Conservation (phyloP, 257 asterid genomes). For the Eucommia ulmoides region DNA sequence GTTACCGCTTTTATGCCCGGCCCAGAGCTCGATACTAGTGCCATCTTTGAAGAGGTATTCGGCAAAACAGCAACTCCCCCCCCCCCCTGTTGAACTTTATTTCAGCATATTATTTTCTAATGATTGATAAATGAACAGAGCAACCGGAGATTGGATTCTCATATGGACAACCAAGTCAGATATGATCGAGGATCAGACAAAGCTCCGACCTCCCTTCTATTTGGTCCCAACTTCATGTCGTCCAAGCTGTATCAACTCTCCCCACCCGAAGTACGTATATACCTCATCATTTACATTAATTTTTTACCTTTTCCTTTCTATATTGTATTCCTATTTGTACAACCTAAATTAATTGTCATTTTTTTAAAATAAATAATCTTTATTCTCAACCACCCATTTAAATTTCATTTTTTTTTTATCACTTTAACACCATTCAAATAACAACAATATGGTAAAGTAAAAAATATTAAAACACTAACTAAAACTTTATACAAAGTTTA, state of each 20-base stretch:
- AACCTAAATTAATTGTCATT: too few species aligned
- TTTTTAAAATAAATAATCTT: too few species aligned
- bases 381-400: too few species aligned
- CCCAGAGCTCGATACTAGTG: background rate
- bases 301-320: too few species aligned
- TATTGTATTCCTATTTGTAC: too few species aligned
- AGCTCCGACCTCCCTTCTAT: background rate
- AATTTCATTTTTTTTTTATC: too few species aligned
- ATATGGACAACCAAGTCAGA: background rate
- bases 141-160: background rate
- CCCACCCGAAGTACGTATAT: slow-evolving; percentile 4
- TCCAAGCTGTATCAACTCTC: background rate
- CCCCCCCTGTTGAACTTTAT: too few species aligned
- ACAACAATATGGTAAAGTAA: too few species aligned
- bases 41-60: background rate
- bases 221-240: slow-evolving; percentile 3
- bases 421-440: too few species aligned
- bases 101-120: background rate
- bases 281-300: background rate
- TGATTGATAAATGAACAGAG: background rate
- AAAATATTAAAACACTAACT: too few species aligned
- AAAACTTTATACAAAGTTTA: too few species aligned
- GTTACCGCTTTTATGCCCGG: slow-evolving; percentile 1
- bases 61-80: too few species aligned
- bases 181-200: background rate